Conservation (phyloP, 768 basidiomycete species). For the Astraeus odoratus region DNA sequence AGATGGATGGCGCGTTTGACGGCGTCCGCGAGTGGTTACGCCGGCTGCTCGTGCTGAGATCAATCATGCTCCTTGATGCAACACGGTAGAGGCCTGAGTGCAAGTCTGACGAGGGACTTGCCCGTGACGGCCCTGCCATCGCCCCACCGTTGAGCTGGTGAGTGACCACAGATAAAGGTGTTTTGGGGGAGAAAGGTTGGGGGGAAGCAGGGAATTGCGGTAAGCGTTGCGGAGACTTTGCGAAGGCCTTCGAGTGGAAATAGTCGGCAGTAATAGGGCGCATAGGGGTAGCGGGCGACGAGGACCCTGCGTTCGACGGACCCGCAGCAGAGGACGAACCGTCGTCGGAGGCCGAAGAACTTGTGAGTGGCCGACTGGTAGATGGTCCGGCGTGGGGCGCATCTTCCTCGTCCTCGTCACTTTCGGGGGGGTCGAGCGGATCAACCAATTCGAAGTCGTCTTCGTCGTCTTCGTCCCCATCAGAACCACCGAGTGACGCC, state of each 20-base stretch:
- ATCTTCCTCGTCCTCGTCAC: conserved; percentile 31
- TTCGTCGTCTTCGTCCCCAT: conserved; percentile 28
- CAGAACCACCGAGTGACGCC: conserved; percentile 20
- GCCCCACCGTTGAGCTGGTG: not conserved
- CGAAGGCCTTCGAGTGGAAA: conserved; percentile 5
- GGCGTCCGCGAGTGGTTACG: conserved; percentile 9
- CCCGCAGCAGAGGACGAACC: not conserved
- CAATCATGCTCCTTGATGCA: conserved; percentile 59
- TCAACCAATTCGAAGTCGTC: conserved; percentile 31
- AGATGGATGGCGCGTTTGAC: conserved; percentile 10
- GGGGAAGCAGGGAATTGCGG: conserved; percentile 9
- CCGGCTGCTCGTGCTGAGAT: conserved; percentile 34
- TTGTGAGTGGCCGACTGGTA: too few relatives aligned
- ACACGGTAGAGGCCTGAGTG: conserved; percentile 49
- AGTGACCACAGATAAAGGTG: conserved; percentile 5
- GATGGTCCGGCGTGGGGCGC: conserved; percentile 18
- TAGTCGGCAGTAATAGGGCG: not conserved
- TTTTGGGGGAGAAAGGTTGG: conserved; percentile 15
- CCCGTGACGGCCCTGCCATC: not conserved
- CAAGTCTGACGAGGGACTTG: conserved; percentile 7
- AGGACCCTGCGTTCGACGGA: not conserved
- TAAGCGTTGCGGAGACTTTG: conserved; percentile 2
- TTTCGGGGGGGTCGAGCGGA: conserved; percentile 30
- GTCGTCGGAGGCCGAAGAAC: not conserved
- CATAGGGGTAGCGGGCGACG: conserved; percentile 5